phyloP scores from a whole-genome alignment of 768 basidiomycete species.

The Dendrothele bispora region DNA sequence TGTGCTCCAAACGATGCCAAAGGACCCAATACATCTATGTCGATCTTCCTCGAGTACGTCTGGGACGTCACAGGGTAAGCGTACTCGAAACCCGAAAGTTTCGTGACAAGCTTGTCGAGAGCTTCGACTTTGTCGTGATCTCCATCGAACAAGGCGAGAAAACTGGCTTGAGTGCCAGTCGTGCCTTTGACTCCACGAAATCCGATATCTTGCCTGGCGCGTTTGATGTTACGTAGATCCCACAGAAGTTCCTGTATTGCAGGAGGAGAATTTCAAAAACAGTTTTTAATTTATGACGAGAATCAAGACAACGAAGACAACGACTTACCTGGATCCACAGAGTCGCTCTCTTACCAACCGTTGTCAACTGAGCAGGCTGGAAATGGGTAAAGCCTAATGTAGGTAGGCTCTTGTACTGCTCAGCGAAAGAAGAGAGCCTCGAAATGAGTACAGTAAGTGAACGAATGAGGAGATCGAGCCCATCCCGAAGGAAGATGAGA shows the following conservation, averaged over 20 bases:
- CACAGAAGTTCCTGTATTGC: conserved; percentile 85
- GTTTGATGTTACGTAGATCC: conserved; percentile 92
- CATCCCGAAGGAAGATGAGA: conserved; percentile 92
- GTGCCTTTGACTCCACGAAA: conserved; percentile 99
- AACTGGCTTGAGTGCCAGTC: conserved; percentile 96
- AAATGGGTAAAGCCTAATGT: conserved; percentile 98
- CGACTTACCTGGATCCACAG: conserved; percentile 90
- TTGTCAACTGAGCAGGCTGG: conserved; percentile 97
- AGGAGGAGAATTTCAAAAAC: too few relatives aligned
- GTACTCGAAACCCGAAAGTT: conserved; percentile 89
- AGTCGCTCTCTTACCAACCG: conserved; percentile 95
- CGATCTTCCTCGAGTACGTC: conserved; percentile 98
- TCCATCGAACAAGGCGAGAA: conserved; percentile 91
- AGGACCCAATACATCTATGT: conserved; percentile 88
- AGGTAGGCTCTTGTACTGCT: conserved; percentile 83
- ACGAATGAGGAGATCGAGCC: conserved; percentile 77
- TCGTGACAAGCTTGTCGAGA: conserved; percentile 86
- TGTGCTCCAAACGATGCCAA: conserved; percentile 91
- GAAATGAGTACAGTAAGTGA: conserved; percentile 92
- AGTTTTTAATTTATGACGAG: too few relatives aligned
- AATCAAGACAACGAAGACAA: too few relatives aligned
- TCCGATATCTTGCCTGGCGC: conserved; percentile 88
- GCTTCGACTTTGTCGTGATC: conserved; percentile 94
- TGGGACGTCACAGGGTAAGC: conserved; percentile 98
- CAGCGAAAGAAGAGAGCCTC: conserved; percentile 82